These are phyloP conservation scores for Aspergillus conjunctus DNA, from an alignment of 495 filamentous ascomycete genomes.

Conservation along the genomic window DNA sequence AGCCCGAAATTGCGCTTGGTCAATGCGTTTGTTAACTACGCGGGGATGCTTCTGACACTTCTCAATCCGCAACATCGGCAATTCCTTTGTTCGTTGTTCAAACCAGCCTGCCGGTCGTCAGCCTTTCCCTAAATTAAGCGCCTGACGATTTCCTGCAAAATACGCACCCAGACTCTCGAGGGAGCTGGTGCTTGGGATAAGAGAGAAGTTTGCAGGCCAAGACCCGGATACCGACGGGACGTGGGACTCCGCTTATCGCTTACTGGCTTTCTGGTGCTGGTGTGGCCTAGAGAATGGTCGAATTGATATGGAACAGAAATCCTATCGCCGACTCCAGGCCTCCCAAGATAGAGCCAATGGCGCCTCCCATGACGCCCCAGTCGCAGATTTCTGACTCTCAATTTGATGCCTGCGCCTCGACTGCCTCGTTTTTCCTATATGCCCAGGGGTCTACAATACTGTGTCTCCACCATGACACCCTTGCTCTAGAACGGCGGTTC, in stretches of 20 bases:
- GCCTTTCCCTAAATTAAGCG: not conserved
- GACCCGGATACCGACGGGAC: not conserved
- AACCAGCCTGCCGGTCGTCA: not conserved
- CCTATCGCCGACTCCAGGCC: conserved; percentile 32
- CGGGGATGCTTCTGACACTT: conserved; percentile 21
- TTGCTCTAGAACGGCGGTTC: conserved; percentile 87
- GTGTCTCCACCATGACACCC: conserved; percentile 86
- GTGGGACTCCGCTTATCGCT: not conserved
- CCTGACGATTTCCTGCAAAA: not conserved
- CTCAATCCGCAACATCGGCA: conserved; percentile 10
- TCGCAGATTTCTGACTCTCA: conserved; percentile 53
- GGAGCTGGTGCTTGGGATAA: conserved; percentile 1
- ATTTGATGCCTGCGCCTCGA: conserved; percentile 85
- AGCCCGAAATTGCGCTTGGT: not conserved
- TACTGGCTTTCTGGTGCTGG: not conserved
- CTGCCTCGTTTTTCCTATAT: conserved; percentile 83
- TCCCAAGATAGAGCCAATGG: conserved; percentile 35
- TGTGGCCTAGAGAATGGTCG: conserved; percentile 26
- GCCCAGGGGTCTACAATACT: conserved; percentile 76
- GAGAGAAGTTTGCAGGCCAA: conserved; percentile 4
- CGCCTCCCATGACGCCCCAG: conserved; percentile 40
- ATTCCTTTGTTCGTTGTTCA: conserved; percentile 7
- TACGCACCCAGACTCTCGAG: not conserved
- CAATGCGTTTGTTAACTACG: conserved; percentile 9
- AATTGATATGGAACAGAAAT: conserved; percentile 39